Evolutionary conservation across 352 stramenopile species (phyloP).

Genomic region (Phytophthora aleatoria): DNA sequence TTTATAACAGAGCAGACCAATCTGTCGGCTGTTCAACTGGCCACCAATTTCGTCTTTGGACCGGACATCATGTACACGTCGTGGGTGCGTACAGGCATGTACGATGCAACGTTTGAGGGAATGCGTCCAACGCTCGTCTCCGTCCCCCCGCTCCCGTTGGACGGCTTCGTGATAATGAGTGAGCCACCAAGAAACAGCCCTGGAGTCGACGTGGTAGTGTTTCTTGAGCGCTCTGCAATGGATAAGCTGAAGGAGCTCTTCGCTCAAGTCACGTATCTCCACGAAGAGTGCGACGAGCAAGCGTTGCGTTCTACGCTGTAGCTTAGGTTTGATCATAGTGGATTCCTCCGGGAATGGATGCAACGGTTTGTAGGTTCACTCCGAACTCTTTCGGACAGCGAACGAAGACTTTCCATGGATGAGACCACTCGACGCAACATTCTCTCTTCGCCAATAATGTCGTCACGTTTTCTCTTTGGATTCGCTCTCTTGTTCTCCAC

Average conservation of each 20-base stretch:
- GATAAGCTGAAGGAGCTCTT: constrained; percentile 23
- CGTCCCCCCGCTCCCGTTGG: constrained; percentile 35
- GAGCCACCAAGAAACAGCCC: constrained; percentile 33
- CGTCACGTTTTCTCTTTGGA: too few relatives aligned
- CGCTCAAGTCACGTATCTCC: constrained; percentile 10
- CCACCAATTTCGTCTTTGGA: constrained; percentile 53
- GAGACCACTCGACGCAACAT: too few relatives aligned
- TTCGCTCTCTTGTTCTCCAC: too few relatives aligned
- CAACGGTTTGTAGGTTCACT: too few relatives aligned
- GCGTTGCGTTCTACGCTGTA: constrained; percentile 6
- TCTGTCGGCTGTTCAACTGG: constrained; percentile 33
- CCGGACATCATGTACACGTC: constrained; percentile 62
- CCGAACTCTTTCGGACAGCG: too few relatives aligned
- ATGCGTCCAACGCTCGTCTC: constrained; percentile 38
- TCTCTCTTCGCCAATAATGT: too few relatives aligned
- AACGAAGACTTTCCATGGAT: too few relatives aligned
- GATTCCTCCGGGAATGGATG: too few relatives aligned
- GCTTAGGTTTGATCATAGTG: too few relatives aligned
- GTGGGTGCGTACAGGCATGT: constrained; percentile 60
- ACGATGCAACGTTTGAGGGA: constrained; percentile 55
- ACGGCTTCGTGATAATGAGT: constrained; percentile 54
- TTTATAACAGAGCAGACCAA: constrained; percentile 44
- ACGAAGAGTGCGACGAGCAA: constrained; percentile 1
- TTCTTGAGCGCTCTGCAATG: constrained; percentile 46
- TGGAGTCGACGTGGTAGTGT: constrained; percentile 48